Base-by-base conservation (phyloP, 805 yeast genomes). In the Kuraishia capsulata region DNA sequence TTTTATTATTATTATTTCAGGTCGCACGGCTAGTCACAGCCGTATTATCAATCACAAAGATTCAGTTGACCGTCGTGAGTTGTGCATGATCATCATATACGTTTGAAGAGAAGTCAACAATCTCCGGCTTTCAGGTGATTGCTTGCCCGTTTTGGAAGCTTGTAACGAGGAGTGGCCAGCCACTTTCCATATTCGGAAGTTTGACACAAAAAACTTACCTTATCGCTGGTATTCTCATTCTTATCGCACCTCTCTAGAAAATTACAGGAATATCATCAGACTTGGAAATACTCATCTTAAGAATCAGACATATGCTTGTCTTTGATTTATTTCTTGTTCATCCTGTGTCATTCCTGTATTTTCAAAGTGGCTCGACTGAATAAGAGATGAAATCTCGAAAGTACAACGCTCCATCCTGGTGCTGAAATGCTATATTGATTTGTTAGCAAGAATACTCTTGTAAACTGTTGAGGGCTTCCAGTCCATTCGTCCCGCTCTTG, bases 231-330 rank as follows among this genome's bases (percentile, higher is more conserved):
- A n/a, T n/a, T n/a, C n/a, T n/a, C n/a, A n/a, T n/a, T n/a, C n/a
- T n/a, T n/a, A n/a, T n/a, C n/a, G n/a, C n/a, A n/a, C n/a, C n/a
- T n/a, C n/a, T n/a, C n/a, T n/a, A n/a, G n/a, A n/a, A n/a, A n/a
- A n/a, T n/a, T n/a, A n/a, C n/a, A n/a, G n/a, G n/a, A n/a, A 24
- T 24, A 6, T 19, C 19, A 16, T 20, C 31, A 28, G 31, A 28
- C 31, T 28, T 11, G 31, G 17, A 28, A 28, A 11, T 28, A 28
- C 29, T 36, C 38, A 26, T 36, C 30, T 25, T 16, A n/a, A n/a
- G 61, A 64, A 61, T 88, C 95, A 80, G 97, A 88, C 95, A 89
- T 89, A 89, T 89, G 97, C 97, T 89, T 89, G 97, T 89, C 96
- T 28, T 59, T 64, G 65, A 68, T 63, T 63, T 44, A 45, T 75